These are phyloP conservation scores for Ophiostoma sp. DNA, from an alignment of 2,329 filamentous ascomycete genomes.

Conservation along the genomic window DNA sequence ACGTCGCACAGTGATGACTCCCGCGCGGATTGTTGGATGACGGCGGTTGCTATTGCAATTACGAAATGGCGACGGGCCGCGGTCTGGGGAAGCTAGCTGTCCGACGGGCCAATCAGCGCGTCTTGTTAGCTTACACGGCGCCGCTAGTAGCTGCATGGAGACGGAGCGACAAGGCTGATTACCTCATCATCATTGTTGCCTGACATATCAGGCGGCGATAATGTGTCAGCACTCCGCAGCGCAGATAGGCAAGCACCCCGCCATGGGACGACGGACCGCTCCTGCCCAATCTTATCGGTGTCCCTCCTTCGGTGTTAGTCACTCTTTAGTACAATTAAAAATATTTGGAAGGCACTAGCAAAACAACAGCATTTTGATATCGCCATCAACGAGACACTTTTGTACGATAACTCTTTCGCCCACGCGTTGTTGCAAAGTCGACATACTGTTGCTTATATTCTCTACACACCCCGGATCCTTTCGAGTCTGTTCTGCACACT, in stretches of 20 bases:
- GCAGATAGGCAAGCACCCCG: constrained; percentile 13
- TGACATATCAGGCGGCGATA: constrained; percentile 20
- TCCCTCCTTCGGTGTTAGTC: constrained; percentile 7
- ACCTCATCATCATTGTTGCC: not conserved
- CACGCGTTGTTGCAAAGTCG: too few relatives aligned
- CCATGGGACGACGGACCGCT: constrained; percentile 7
- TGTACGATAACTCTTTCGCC: too few relatives aligned
- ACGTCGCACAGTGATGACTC: constrained; percentile 2
- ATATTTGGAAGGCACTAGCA: constrained; percentile 14
- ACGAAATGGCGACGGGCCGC: constrained; percentile 11
- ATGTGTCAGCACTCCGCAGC: not conserved
- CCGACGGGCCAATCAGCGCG: constrained; percentile 12
- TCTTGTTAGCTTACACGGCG: not conserved
- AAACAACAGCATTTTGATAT: not conserved
- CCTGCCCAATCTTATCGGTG: constrained; percentile 18
- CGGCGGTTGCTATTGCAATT: constrained; percentile 9
- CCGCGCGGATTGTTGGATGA: constrained; percentile 2
- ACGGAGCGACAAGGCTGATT: not conserved
- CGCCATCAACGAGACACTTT: not conserved
- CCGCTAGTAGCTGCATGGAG: not conserved
- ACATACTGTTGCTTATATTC: not conserved
- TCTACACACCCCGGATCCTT: not conserved
- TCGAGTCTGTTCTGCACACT: constrained; percentile 12
- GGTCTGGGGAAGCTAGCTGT: constrained; percentile 18
- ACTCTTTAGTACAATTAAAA: not conserved